phyloP scores from a whole-genome alignment of 2,329 filamentous ascomycete species.

The Apiospora marii region DNA sequence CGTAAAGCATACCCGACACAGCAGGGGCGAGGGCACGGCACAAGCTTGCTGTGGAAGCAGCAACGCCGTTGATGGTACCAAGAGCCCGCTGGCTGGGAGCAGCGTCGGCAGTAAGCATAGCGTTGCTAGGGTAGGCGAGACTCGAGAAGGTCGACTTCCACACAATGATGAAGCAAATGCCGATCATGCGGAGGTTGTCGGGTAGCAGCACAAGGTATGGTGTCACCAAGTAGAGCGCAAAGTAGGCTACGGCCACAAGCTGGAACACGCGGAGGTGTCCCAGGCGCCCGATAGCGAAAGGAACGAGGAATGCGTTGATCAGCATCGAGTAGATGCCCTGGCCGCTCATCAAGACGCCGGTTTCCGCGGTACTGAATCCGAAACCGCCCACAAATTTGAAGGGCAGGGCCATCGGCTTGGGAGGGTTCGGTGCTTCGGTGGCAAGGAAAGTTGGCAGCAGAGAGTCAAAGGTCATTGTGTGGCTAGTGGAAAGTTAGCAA shows the following conservation, averaged over 20 bases:
- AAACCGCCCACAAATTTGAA: conserved; percentile 93
- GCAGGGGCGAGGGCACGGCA: conserved; percentile 90
- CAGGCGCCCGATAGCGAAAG: conserved; percentile 75
- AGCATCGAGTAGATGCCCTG: conserved; percentile 92
- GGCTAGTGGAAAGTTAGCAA: conserved; percentile 58
- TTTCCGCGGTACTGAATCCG: conserved; percentile 80
- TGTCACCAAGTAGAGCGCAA: conserved; percentile 83
- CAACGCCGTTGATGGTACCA: conserved; percentile 91
- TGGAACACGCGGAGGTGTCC: conserved; percentile 85
- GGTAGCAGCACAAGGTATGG: conserved; percentile 91
- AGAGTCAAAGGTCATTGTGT: conserved; percentile 96
- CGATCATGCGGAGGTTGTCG: conserved; percentile 71
- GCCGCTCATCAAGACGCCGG: conserved; percentile 86
- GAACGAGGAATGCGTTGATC: conserved; percentile 85
- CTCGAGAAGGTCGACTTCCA: conserved; percentile 95
- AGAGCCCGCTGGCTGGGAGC: conserved; percentile 85
- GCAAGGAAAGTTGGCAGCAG: conserved; percentile 92
- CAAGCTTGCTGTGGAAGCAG: conserved; percentile 88
- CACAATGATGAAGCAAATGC: conserved; percentile 79
- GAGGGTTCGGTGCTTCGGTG: conserved; percentile 61
- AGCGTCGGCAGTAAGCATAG: conserved; percentile 88
- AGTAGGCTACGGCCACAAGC: conserved; percentile 82
- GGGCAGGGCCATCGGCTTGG: conserved; percentile 67
- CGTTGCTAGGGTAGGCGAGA: conserved; percentile 88
- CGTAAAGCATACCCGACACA: conserved; percentile 84